Evolutionary conservation across 352 stramenopile genomes (phyloP).

Genomic region (Phytophthora sansomeana): DNA sequence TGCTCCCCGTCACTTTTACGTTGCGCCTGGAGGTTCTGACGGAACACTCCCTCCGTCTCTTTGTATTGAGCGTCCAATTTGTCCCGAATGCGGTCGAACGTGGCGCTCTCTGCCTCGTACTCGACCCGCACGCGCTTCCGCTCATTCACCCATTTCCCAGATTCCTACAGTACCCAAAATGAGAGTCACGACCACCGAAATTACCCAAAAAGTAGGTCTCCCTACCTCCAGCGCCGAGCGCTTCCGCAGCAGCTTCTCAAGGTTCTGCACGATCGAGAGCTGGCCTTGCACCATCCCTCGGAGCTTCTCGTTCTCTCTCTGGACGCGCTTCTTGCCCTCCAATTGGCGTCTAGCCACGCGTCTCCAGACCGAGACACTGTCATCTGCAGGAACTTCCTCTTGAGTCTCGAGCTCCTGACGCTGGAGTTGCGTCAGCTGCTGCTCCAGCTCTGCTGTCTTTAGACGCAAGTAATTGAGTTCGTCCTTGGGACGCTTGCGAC

Average conservation of each 20-base stretch:
- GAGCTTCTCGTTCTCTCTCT: conserved; percentile 51
- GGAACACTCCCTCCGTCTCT: conserved; percentile 25
- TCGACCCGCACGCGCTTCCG: conserved; percentile 32
- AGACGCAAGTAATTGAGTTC: conserved; percentile 52
- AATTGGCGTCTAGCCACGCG: conserved; percentile 41
- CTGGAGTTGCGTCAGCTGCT: conserved; percentile 27
- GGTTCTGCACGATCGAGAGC: conserved; percentile 32
- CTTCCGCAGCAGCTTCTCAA: conserved; percentile 44
- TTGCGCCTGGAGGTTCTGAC: conserved; percentile 13
- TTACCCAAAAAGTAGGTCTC: background rate
- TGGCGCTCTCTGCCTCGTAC: conserved; percentile 24
- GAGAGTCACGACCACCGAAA: background rate
- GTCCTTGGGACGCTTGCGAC: conserved; percentile 46
- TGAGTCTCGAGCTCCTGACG: background rate
- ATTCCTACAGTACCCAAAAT: conserved; percentile 6
- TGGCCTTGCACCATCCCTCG: conserved; percentile 42
- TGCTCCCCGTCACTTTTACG: conserved; percentile 30
- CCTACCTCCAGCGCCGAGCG: conserved; percentile 26
- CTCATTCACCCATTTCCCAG: conserved; percentile 21
- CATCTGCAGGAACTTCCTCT: background rate
- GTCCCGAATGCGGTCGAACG: conserved; percentile 27
- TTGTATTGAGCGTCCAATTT: conserved; percentile 34
- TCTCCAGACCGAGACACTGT: conserved; percentile 31
- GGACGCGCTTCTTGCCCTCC: conserved; percentile 33
- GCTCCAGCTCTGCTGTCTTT: conserved; percentile 41